Percentiles rank a stretch among this genome's conserved stretches.
Evolutionary conservation across 495 filamentous ascomycete genomes (phyloP).

Genomic region (Cryomyces minteri): DNA sequence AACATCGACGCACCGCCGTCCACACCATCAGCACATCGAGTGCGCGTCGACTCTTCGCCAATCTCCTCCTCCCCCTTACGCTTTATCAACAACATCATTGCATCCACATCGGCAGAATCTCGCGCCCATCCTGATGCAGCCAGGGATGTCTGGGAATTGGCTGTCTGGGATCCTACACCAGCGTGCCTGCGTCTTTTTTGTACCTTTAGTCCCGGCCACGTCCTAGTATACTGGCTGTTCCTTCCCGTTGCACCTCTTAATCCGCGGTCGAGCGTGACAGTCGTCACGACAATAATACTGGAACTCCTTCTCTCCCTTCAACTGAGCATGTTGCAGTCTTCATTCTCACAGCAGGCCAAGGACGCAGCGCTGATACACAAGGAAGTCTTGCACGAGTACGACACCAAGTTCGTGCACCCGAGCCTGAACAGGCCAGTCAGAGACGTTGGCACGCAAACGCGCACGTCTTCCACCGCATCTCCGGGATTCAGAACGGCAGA

Average conservation of each 20-base stretch:
- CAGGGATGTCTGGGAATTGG: constrained; percentile 87
- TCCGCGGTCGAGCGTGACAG: constrained; percentile 62
- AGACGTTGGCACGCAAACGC: constrained; percentile 60
- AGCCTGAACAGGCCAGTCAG: constrained; percentile 62
- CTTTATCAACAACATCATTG: constrained; percentile 49
- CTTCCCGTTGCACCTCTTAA: constrained; percentile 60
- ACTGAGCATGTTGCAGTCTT: constrained; percentile 46
- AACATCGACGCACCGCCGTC: constrained; percentile 52
- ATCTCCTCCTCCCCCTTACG: constrained; percentile 60
- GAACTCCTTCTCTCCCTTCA: constrained; percentile 58
- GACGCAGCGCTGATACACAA: constrained; percentile 70
- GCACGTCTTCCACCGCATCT: constrained; percentile 12
- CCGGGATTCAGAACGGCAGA: constrained; percentile 16
- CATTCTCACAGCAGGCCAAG: constrained; percentile 68
- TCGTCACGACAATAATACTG: constrained; percentile 60
- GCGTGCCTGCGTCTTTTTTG: constrained; percentile 70
- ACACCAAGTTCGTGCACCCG: constrained; percentile 87
- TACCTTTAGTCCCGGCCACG: constrained; percentile 81
- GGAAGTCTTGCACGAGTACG: constrained; percentile 88
- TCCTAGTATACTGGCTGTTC: constrained; percentile 73
- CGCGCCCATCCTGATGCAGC: constrained; percentile 70
- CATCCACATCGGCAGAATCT: constrained; percentile 39
- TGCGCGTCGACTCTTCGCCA: constrained; percentile 79
- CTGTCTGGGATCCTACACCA: constrained; percentile 83
- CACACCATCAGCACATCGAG: constrained; percentile 77